Conservation (phyloP, 164 flowering plant species). For the Berberis thunbergii region DNA sequence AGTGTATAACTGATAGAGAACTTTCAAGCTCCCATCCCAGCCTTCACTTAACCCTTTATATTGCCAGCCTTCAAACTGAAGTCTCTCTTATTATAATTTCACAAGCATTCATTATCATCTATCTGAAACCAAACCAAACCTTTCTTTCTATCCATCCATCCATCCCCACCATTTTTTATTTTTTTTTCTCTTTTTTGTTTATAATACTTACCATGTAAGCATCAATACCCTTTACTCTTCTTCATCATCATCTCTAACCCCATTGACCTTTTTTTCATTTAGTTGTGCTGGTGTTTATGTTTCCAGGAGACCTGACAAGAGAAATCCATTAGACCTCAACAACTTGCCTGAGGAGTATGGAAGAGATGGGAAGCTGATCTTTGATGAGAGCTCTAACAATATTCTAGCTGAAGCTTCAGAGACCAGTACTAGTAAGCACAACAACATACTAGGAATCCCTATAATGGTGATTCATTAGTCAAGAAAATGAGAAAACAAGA, state of each 20-base stretch:
- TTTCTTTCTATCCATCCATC: too few relatives aligned
- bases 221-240: background rate
- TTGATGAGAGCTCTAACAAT: slow-evolving; percentile 47
- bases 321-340: slow-evolving; percentile 85
- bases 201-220: slow-evolving; percentile 8
- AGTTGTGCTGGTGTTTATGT: background rate
- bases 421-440: slow-evolving; percentile 17
- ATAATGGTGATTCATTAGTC: background rate
- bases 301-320: slow-evolving; percentile 58
- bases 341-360: slow-evolving; percentile 75
- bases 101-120: slow-evolving; percentile 23
- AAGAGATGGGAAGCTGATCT: slow-evolving; percentile 46
- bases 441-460: background rate
- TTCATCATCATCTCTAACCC: background rate
- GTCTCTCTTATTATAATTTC: slow-evolving; percentile 25
- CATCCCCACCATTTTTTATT: background rate
- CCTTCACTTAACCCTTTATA: slow-evolving; percentile 43
- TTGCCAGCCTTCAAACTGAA: slow-evolving; percentile 51
- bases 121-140: slow-evolving; percentile 9
- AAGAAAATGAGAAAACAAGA: background rate
- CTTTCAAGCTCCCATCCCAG: slow-evolving; percentile 38
- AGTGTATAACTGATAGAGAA: slow-evolving; percentile 29
- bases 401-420: slow-evolving; percentile 25
- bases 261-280: background rate
- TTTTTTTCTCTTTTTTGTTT: slow-evolving; percentile 3